Evolutionary conservation across 2,329 filamentous ascomycete genomes (phyloP).

Genomic region (Aspergillus flavus): DNA sequence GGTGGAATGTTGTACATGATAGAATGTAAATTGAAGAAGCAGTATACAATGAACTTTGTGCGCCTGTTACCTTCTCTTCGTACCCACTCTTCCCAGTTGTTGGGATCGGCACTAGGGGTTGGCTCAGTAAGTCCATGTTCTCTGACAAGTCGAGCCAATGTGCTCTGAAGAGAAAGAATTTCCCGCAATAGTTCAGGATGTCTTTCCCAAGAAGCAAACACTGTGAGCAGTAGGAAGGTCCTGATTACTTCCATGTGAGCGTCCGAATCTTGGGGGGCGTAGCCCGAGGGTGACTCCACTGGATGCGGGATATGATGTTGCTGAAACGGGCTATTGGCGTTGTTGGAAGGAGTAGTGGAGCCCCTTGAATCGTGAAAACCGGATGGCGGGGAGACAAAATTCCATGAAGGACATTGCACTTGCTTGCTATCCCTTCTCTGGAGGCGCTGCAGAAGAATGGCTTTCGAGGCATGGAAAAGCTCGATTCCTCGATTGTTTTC

Average conservation of each 20-base stretch:
- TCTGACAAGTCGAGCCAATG: slow-evolving; percentile 57
- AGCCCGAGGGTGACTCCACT: slow-evolving; percentile 34
- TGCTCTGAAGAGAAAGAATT: slow-evolving; percentile 59
- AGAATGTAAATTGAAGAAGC: slow-evolving; percentile 62
- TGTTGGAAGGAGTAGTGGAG: slow-evolving; percentile 46
- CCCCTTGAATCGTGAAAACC: slow-evolving; percentile 44
- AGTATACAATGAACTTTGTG: slow-evolving; percentile 60
- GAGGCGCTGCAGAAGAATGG: slow-evolving; percentile 56
- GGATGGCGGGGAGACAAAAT: slow-evolving; percentile 40
- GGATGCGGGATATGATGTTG: slow-evolving; percentile 36
- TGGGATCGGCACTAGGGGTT: slow-evolving; percentile 39
- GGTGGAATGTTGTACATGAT: slow-evolving; percentile 66
- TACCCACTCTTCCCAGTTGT: slow-evolving; percentile 58
- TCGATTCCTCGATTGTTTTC: slow-evolving; percentile 56
- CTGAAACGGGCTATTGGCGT: slow-evolving; percentile 48
- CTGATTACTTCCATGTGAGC: slow-evolving; percentile 54
- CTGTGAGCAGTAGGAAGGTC: slow-evolving; percentile 57
- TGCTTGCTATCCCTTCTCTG: slow-evolving; percentile 53
- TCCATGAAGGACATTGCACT: slow-evolving; percentile 45
- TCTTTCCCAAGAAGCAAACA: slow-evolving; percentile 62
- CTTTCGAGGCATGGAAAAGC: slow-evolving; percentile 59
- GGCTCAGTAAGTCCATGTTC: slow-evolving; percentile 53
- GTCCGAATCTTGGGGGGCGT: slow-evolving; percentile 46
- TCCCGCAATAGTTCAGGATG: slow-evolving; percentile 60
- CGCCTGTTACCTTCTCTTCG: slow-evolving; percentile 55